Base-by-base conservation (phyloP, 164 flowering plant species). In the Vitis riparia region DNA sequence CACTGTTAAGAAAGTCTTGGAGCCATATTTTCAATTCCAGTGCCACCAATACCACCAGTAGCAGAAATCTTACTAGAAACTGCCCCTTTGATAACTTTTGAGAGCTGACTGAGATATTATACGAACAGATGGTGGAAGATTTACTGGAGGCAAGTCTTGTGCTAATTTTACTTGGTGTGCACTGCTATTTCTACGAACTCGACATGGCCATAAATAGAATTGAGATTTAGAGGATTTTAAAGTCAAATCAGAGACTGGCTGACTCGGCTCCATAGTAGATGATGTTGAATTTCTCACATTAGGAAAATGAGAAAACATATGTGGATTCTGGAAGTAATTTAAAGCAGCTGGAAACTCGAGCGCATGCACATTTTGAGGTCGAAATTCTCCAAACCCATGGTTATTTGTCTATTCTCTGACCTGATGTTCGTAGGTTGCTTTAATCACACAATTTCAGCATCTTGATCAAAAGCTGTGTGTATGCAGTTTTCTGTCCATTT, bases 91-190 rank as follows among this genome's bases (percentile, higher is more conserved):
- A 66, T 71, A 79, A 62, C 65, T 84, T 76, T 77, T 80, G 57
- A 92, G 81, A 71, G 86, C 89, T 19, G 97, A 84, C 68, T 88
- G 89, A 27, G 99, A 82, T 71, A 95, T 85, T 53, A 95, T 78
- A 62, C 94, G 93, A 66, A 91, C 99, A 74, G 96, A 83, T 63
- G 92, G 87, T 30, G 98, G 99, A 70, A 93, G 98, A 80, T 92
- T 91, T 58, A 93, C 91, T 30, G 97, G 97, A 68, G 98, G 97
- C 76, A 95, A 83, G 62, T 78, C 89, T 13, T 98, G 99, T 62
- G 98, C 94, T 80, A 95, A 85, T 81, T 85, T 90, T 57, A 95
- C 97, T 50, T 83, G 58, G 55, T 73, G 83, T 48, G 80, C 52
- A 72, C 60, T 77, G 52, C 78, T 81, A 23, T 71, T 48, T 73